Percentiles rank a stretch among this genome's conserved stretches.
Conservation (phyloP, 129 eudicot species). For the Artemisia annua region DNA sequence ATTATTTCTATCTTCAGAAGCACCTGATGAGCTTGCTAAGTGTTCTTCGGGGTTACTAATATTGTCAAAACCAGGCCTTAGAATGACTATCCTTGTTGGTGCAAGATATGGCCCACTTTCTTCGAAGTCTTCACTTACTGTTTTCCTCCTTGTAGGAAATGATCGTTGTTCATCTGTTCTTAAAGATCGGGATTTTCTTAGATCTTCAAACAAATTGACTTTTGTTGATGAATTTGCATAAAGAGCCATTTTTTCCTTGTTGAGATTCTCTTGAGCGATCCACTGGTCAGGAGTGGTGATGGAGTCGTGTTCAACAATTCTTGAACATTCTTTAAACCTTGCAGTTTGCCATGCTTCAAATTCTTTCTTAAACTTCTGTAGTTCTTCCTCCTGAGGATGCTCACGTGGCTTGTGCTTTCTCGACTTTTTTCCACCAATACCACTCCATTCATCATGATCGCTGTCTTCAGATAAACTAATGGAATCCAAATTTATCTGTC, state of each 20-base stretch:
- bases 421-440: constrained; percentile 21
- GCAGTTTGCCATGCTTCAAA: constrained; percentile 95
- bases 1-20: constrained; percentile 67
- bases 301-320: constrained; percentile 49
- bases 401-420: constrained; percentile 62
- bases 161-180: constrained; percentile 29
- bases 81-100: constrained; percentile 73
- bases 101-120: constrained; percentile 34
- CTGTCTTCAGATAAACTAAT: constrained; percentile 35
- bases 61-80: constrained; percentile 77
- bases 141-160: constrained; percentile 33
- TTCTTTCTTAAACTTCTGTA: constrained; percentile 91
- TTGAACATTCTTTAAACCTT: constrained; percentile 81
- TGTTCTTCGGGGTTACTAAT: constrained; percentile 52
- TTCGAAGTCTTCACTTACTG: constrained; percentile 40
- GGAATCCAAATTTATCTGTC: constrained; percentile 32
- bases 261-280: constrained; percentile 82
- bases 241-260: constrained; percentile 64
- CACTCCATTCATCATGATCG: constrained; percentile 43
- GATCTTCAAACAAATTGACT: constrained; percentile 31
- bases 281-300: constrained; percentile 50
- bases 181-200: constrained; percentile 25
- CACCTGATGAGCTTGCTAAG: constrained; percentile 65
- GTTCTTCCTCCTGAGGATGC: constrained; percentile 98
- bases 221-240: constrained; percentile 49